These are phyloP conservation scores for Lunularia cruciata DNA, from an alignment of 225 moss, liverwort and hornwort genomes.

Conservation along the genomic window DNA sequence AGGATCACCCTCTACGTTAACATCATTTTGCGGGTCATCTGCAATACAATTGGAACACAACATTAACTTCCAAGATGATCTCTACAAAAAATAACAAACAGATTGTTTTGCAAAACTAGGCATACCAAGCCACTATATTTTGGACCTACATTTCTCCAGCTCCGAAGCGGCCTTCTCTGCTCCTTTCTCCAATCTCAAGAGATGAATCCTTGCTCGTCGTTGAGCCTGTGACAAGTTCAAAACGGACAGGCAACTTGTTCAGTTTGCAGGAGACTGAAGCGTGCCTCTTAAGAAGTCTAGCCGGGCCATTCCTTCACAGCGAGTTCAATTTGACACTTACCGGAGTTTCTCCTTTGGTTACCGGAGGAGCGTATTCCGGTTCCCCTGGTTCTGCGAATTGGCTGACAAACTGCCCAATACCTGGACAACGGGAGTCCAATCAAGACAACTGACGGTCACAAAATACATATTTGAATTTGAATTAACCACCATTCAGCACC, in stretches of 20 bases:
- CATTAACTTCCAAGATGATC: neutral
- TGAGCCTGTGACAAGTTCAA: slow-evolving; percentile 48
- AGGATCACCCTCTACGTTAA: slow-evolving; percentile 95
- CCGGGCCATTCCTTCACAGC: neutral
- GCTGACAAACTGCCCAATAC: slow-evolving; percentile 86
- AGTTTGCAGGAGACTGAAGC: no score
- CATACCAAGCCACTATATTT: neutral
- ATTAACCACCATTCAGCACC: no score
- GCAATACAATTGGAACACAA: slow-evolving; percentile 30
- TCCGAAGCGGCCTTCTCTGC: slow-evolving; percentile 76
- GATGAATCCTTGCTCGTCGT: slow-evolving; percentile 92
- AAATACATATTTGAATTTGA: no score
- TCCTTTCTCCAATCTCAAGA: slow-evolving; percentile 85
- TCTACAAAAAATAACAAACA: neutral
- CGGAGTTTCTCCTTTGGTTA: slow-evolving; percentile 98
- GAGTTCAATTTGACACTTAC: slow-evolving; percentile 39
- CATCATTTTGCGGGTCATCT: slow-evolving; percentile 88
- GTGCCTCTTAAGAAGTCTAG: neutral
- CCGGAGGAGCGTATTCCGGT: slow-evolving; percentile 92
- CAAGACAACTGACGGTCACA: neutral
- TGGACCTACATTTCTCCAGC: slow-evolving; percentile 65
- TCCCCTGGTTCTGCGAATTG: slow-evolving; percentile 98
- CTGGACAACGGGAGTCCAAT: slow-evolving; percentile 28
- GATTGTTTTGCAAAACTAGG: neutral
- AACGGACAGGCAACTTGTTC: neutral